Base-by-base conservation (phyloP, 176 grass and related monocot species). In the Chrysopogon serrulatus region DNA sequence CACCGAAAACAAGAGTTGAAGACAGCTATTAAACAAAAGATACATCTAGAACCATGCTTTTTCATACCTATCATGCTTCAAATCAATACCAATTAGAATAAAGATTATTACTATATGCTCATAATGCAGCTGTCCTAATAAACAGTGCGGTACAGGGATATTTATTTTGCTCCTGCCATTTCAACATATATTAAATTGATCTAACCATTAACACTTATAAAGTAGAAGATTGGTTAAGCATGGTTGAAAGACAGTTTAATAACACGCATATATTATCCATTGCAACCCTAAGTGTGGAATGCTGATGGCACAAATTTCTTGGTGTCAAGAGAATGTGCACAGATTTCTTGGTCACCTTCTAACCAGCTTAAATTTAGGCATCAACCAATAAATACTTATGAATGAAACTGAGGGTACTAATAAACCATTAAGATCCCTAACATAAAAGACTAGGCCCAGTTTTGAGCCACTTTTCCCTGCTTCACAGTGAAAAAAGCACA, bases 151-250 rank as follows among this genome's bases (percentile, higher is more conserved):
- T 36, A 10, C 37, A 63, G 7, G 19, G 34, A 49, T 47, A 77
- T 77, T 49, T 82, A 19, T 66, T 57, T 33, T 33, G 66, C 19
- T 32, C 42, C 5, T 18, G 51, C 57, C 5, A 69, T 49, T 83
- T 83, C 24, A 26, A 42, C 65, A 78, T 57, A 77, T 71, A 15
- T 21, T 63, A 78, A 77, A 15, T 27, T 63, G 40, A 62, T 77
- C 45, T 70, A 49, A 82, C 8, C 40, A 81, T 68, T 31, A 37
- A 74, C 41, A n/a, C 44, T 48, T 51, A n/a, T 32, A 62, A 31
- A 71, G 21, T 67, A 59, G 15, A n/a, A 6, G 7, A 19, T 17
- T 78, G 42, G 72, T 32, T 48, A 18, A 62, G 39, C 39, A 79
- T 69, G 49, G 26, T 71, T 82, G 40, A 49, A 60, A 32, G 31